These are phyloP conservation scores for Fraxinus excelsior DNA, from an alignment of 257 asterid genomes.

Conservation along the genomic window DNA sequence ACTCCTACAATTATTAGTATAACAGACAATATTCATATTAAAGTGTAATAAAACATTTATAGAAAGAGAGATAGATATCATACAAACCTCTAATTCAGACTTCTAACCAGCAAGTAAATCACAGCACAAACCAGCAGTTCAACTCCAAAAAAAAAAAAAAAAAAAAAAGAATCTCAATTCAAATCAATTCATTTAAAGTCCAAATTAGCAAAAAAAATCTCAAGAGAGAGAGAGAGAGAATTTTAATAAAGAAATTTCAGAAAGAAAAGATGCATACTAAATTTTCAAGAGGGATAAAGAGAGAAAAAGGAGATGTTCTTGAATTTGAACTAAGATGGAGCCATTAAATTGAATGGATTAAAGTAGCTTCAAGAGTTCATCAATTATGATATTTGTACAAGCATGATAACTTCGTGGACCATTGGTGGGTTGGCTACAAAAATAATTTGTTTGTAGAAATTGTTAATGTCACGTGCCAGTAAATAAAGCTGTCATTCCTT, in stretches of 20 bases:
- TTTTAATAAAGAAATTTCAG: no score
- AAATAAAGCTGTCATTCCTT: no score
- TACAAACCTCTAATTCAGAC: conserved; percentile 6
- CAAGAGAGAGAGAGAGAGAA: no score
- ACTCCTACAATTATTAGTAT: neutral
- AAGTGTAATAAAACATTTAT: neutral
- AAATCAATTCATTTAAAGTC: conserved; percentile 2
- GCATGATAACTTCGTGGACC: no score
- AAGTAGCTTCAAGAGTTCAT: neutral
- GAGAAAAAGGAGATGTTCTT: conserved; percentile 18
- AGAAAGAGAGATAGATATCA: neutral
- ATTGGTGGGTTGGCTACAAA: no score
- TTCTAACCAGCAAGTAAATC: conserved; percentile 7
- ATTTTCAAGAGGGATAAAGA: conserved; percentile 2
- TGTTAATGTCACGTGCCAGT: no score
- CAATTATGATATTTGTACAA: neutral
- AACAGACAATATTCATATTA: neutral
- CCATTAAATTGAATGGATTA: conserved; percentile 16
- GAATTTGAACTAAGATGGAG: conserved; percentile 7
- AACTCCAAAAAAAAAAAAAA: neutral
- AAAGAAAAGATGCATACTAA: neutral
- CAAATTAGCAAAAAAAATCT: conserved; percentile 11
- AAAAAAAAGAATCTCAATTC: conserved; percentile 9
- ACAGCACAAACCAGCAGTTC: conserved; percentile 24
- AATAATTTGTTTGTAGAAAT: no score